phyloP scores from a whole-genome alignment of 2,329 filamentous ascomycete genomes.

The Fusarium acutatum region DNA sequence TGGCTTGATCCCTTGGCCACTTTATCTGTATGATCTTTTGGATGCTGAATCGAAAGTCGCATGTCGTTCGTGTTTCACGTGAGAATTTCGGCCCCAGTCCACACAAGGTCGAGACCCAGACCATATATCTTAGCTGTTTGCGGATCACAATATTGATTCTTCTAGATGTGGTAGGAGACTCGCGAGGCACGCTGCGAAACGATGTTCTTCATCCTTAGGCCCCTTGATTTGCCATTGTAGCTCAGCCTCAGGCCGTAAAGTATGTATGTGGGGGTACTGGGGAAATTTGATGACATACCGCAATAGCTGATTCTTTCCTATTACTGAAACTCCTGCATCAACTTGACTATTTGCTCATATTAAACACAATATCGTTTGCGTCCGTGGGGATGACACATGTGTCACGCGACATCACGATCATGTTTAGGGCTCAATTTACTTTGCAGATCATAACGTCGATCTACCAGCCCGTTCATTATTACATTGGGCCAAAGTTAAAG shows the following conservation, averaged over 20 bases:
- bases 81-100: background rate
- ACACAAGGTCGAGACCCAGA: background rate
- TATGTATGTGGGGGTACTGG: slow-evolving; percentile 14
- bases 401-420: background rate
- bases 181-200: background rate
- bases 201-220: background rate
- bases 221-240: slow-evolving; percentile 10
- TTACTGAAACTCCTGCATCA: background rate
- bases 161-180: background rate
- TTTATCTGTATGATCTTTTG: background rate
- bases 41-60: background rate
- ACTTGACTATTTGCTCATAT: background rate
- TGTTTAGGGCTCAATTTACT: background rate
- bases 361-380: background rate
- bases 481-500: background rate
- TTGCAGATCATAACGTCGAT: slow-evolving; percentile 2
- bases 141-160: slow-evolving; percentile 9
- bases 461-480: background rate
- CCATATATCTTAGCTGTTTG: background rate
- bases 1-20: background rate
- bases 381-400: background rate
- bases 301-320: background rate
- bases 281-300: slow-evolving; percentile 25
- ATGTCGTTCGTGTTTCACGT: background rate
- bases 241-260: background rate